Conservation (phyloP, 768 basidiomycete genomes). For the Goffeauzyma gilvescens region DNA sequence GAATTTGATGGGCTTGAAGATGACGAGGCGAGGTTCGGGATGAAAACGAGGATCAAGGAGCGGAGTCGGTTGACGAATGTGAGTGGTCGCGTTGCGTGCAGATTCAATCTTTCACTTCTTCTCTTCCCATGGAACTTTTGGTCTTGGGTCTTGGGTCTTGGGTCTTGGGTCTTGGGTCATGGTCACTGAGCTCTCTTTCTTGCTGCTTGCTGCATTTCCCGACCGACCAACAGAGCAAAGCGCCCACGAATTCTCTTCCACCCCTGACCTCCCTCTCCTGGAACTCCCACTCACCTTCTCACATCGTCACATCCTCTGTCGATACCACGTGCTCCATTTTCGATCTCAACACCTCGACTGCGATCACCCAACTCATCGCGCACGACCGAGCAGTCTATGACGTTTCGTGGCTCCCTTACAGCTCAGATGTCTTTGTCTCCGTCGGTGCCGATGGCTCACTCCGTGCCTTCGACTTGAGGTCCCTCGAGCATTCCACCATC, state of each 20-base stretch:
- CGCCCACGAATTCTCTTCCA: conserved; percentile 63
- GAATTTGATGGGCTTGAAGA: conserved; percentile 7
- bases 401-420: conserved; percentile 92
- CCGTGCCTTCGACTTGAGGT: conserved; percentile 88
- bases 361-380: conserved; percentile 90
- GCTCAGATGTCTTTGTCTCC: conserved; percentile 91
- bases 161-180: neutral
- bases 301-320: conserved; percentile 91
- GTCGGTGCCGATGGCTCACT: conserved; percentile 94
- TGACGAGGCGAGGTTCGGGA: conserved; percentile 4
- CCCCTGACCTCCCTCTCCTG: conserved; percentile 94
- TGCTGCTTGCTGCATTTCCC: neutral
- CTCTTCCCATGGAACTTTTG: too few relatives aligned
- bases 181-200: neutral
- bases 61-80: conserved; percentile 29
- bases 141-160: neutral
- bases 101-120: too few relatives aligned
- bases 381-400: conserved; percentile 73
- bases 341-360: conserved; percentile 86
- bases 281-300: conserved; percentile 78
- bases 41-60: conserved; percentile 11
- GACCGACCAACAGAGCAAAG: conserved; percentile 61
- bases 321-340: conserved; percentile 98
- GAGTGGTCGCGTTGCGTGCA: too few relatives aligned
- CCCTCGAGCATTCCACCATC: conserved; percentile 93